Evolutionary conservation across 345 rosid genomes (phyloP).

Genomic region (Orychophragmus violaceus): DNA sequence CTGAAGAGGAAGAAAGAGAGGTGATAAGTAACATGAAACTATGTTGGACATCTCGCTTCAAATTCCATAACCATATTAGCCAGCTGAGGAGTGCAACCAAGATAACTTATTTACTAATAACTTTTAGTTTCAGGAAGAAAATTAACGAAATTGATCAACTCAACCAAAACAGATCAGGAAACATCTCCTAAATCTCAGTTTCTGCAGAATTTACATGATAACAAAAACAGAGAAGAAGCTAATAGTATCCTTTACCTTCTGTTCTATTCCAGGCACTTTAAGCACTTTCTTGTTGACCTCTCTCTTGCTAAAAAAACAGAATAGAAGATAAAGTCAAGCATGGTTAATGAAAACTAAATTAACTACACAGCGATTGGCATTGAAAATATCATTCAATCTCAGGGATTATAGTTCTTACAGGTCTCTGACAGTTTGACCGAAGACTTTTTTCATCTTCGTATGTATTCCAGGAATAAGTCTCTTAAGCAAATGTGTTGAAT

Average conservation of each 20-base stretch:
- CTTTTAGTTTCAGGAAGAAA: background rate
- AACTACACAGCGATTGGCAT: background rate
- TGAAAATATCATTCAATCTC: background rate
- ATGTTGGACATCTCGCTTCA: background rate
- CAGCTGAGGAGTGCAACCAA: background rate
- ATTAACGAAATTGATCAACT: background rate
- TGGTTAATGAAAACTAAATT: background rate
- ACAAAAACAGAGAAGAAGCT: background rate
- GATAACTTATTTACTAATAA: background rate
- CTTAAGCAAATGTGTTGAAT: slow-evolving; percentile 2
- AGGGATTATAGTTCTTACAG: slow-evolving; percentile 41
- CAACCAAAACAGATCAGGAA: background rate
- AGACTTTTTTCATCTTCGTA: slow-evolving; percentile 77
- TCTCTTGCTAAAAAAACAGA: slow-evolving; percentile 59
- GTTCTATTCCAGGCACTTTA: slow-evolving; percentile 94
- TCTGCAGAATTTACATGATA: background rate
- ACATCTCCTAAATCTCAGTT: background rate
- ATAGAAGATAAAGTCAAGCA: slow-evolving; percentile 1
- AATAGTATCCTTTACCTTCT: slow-evolving; percentile 53
- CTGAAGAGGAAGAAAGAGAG: slow-evolving; percentile 32
- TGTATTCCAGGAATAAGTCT: slow-evolving; percentile 13
- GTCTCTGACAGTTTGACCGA: slow-evolving; percentile 94
- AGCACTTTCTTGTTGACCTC: slow-evolving; percentile 98
- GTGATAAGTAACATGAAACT: background rate
- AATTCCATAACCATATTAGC: background rate